Percentiles rank a stretch among this genome's conserved stretches.
These are phyloP conservation scores for Raffaelea arxii DNA, from an alignment of 2,329 filamentous ascomycete genomes.

Conservation along the genomic window DNA sequence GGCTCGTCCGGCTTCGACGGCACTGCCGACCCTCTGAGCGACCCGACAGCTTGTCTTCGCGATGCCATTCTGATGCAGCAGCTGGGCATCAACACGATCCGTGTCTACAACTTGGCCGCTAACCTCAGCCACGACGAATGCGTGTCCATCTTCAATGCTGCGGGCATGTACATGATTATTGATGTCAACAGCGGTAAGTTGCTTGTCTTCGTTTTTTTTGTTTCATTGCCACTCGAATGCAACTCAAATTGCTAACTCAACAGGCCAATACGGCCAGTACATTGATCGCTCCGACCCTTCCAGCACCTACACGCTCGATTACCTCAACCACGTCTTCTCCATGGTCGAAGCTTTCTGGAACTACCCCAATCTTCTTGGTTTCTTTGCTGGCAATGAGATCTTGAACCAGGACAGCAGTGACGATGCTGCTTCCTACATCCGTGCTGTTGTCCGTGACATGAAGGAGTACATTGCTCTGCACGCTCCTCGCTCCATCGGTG, in stretches of 20 bases:
- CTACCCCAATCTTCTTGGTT: slow-evolving; percentile 72
- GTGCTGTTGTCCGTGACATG: slow-evolving; percentile 69
- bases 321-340: slow-evolving; percentile 19
- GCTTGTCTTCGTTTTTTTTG: slow-evolving; percentile 37
- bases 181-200: slow-evolving; percentile 65
- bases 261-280: slow-evolving; percentile 46
- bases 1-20: slow-evolving; percentile 50
- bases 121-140: slow-evolving; percentile 62
- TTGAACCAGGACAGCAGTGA: slow-evolving; percentile 52
- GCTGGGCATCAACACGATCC: slow-evolving; percentile 72
- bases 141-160: slow-evolving; percentile 70
- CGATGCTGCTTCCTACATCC: slow-evolving; percentile 66
- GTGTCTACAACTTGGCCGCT: slow-evolving; percentile 78
- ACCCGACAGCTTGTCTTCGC: slow-evolving; percentile 63
- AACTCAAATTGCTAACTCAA: slow-evolving; percentile 45
- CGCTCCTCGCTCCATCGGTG: slow-evolving; percentile 68
- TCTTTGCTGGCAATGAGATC: slow-evolving; percentile 85
- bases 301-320: slow-evolving; percentile 34
- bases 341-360: slow-evolving; percentile 69
- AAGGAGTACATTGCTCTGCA: slow-evolving; percentile 69
- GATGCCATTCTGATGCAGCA: slow-evolving; percentile 73
- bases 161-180: slow-evolving; percentile 73
- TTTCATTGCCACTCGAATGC: too few species aligned
- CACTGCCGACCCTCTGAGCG: slow-evolving; percentile 59
- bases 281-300: slow-evolving; percentile 34